Conservation (phyloP, 2,329 filamentous ascomycete species). For the Chaetomium sp. region DNA sequence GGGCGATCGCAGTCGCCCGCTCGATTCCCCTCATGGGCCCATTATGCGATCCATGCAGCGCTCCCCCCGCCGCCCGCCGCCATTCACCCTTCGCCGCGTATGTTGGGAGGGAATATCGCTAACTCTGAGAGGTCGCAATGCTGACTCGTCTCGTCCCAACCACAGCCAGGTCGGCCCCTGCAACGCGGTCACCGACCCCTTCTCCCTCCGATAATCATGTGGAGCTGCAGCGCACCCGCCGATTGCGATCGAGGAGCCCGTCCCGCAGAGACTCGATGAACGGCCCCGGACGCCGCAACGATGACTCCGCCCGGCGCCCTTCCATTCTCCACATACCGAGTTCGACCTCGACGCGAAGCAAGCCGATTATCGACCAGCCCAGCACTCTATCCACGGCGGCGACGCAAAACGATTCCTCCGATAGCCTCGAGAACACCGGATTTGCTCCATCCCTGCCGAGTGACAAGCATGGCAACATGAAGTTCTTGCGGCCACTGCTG, state of each 20-base stretch:
- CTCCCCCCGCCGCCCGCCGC: conserved; percentile 63
- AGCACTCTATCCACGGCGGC: conserved; percentile 38
- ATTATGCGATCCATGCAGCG: conserved; percentile 65
- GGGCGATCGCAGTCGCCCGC: conserved; percentile 35
- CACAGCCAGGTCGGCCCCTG: conserved; percentile 55
- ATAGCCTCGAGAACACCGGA: conserved; percentile 34
- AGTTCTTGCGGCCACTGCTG: conserved; percentile 58
- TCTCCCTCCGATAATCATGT: conserved; percentile 53
- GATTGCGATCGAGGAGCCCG: conserved; percentile 59
- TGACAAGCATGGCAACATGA: conserved; percentile 48
- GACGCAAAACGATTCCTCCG: conserved; percentile 34
- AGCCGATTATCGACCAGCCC: conserved; percentile 54
- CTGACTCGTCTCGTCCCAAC: conserved; percentile 27
- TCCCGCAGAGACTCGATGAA: conserved; percentile 50
- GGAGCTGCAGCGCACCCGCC: conserved; percentile 53
- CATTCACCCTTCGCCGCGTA: conserved; percentile 61
- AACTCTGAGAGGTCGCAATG: conserved; percentile 24
- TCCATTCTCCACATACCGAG: conserved; percentile 43
- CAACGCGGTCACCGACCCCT: conserved; percentile 57
- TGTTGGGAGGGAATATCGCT: conserved; percentile 43
- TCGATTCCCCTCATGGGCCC: conserved; percentile 47
- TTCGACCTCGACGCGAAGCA: conserved; percentile 46
- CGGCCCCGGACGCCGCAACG: conserved; percentile 48
- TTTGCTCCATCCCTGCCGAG: conserved; percentile 42
- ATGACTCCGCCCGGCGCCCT: conserved; percentile 47